A percentile compares a stretch with the other conserved stretches of the same genome.
Evolutionary conservation across 805 yeast species (phyloP).

Genomic region (Pichia scutulata): DNA sequence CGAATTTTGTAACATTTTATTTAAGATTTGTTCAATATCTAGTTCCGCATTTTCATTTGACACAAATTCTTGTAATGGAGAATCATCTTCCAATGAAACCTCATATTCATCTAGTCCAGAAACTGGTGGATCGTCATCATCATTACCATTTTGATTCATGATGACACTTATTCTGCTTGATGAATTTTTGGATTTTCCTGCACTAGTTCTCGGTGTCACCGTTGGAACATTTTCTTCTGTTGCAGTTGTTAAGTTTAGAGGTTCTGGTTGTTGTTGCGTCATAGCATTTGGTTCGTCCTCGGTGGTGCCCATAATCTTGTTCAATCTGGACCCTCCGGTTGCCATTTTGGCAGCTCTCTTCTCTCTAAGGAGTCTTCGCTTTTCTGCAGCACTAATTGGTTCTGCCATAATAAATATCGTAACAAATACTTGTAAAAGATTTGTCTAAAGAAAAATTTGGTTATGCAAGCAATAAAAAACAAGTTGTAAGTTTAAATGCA

Average conservation of each 20-base stretch:
- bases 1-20: conserved; percentile 5
- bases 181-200: background rate
- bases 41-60: conserved; percentile 10
- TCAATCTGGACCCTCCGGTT: conserved; percentile 44
- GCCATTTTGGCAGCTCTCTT: conserved; percentile 63
- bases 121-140: conserved; percentile 12
- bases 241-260: background rate
- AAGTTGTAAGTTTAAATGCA: background rate
- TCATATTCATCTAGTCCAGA: conserved; percentile 7
- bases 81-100: conserved; percentile 13
- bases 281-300: background rate
- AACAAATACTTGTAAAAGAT: background rate
- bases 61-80: conserved; percentile 5
- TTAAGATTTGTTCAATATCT: conserved; percentile 10
- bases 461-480: too few relatives aligned
- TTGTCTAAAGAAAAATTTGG: background rate
- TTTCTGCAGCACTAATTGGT: conserved; percentile 46
- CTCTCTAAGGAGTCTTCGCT: conserved; percentile 49
- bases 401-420: conserved; percentile 13
- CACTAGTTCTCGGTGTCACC: background rate
- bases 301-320: conserved; percentile 35
- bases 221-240: background rate
- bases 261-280: background rate
- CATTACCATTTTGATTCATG: background rate
- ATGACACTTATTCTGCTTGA: background rate